phyloP scores from a whole-genome alignment of 2,329 filamentous ascomycete species.

The Penicillium sp. region DNA sequence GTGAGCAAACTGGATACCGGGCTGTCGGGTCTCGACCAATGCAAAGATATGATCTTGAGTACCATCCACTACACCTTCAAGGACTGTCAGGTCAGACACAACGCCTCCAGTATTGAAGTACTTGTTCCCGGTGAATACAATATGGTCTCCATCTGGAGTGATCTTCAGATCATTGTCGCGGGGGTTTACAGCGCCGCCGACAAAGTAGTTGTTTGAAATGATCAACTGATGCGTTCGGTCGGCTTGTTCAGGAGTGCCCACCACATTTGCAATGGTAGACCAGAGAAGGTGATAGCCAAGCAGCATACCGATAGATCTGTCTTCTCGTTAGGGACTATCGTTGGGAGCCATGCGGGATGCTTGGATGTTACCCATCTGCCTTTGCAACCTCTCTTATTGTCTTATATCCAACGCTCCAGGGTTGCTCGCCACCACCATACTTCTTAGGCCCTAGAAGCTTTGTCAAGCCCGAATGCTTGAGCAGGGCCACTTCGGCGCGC shows the following conservation, averaged over 20 bases:
- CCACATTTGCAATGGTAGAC: conserved; percentile 60
- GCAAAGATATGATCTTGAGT: conserved; percentile 63
- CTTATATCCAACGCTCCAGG: conserved; percentile 57
- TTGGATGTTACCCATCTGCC: conserved; percentile 54
- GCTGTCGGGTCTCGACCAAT: conserved; percentile 57
- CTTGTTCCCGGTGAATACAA: conserved; percentile 63
- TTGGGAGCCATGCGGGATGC: not conserved
- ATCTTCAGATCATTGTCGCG: conserved; percentile 62
- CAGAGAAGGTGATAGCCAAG: conserved; percentile 65
- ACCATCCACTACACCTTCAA: conserved; percentile 61
- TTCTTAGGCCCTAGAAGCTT: conserved; percentile 51
- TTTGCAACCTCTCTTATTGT: conserved; percentile 62
- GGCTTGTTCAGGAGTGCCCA: conserved; percentile 60
- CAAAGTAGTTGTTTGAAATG: conserved; percentile 63
- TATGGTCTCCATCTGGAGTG: conserved; percentile 51
- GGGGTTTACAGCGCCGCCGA: conserved; percentile 66
- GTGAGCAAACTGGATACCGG: conserved; percentile 54
- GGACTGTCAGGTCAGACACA: conserved; percentile 63
- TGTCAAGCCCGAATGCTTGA: conserved; percentile 52
- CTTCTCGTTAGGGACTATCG: not conserved
- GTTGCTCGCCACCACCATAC: conserved; percentile 54
- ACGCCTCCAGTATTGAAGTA: conserved; percentile 68
- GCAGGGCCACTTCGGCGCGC: conserved; percentile 49
- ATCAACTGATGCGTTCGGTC: conserved; percentile 58
- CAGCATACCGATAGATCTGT: conserved; percentile 61